phyloP scores from a whole-genome alignment of 345 rosid species.

The Populus nigra region DNA sequence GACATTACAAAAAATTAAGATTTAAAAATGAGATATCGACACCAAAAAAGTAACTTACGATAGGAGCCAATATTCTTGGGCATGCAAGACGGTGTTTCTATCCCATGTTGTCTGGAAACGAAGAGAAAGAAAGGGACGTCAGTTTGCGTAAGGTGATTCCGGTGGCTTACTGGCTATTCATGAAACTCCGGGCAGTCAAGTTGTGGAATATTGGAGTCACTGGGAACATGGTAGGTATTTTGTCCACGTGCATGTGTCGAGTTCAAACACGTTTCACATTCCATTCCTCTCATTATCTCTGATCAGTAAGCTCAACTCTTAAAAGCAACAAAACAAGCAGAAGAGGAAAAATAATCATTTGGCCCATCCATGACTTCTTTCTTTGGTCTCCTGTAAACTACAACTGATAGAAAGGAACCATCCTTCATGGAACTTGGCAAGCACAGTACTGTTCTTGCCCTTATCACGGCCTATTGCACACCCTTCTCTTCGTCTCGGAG shows the following conservation, averaged over 20 bases:
- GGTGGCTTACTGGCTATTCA: constrained; percentile 1
- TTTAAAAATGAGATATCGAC: not conserved
- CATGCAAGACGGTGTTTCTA: not conserved
- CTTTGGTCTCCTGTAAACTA: constrained; percentile 36
- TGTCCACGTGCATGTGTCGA: constrained; percentile 52
- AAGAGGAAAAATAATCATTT: constrained; percentile 2
- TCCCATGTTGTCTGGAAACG: not conserved
- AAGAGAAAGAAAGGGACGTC: not conserved
- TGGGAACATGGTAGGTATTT: constrained; percentile 16
- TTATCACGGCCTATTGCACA: constrained; percentile 16
- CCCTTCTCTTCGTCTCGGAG: constrained; percentile 5
- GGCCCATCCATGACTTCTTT: constrained; percentile 37
- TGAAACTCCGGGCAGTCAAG: constrained; percentile 3
- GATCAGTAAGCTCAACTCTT: not conserved
- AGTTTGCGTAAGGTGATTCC: not conserved
- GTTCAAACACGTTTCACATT: constrained; percentile 22
- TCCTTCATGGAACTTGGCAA: constrained; percentile 3
- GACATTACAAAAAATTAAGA: not conserved
- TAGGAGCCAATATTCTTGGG: not conserved
- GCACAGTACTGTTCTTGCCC: not conserved
- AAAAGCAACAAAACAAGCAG: constrained; percentile 32
- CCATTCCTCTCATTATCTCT: constrained; percentile 31
- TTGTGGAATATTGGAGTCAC: constrained; percentile 9
- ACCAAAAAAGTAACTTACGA: not conserved
- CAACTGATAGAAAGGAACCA: not conserved